Evolutionary conservation across 1,284 basidiomycete species (phyloP), one percentile per base, ranked within the genome.

Genomic region (Ceratobasidium sp.): DNA sequence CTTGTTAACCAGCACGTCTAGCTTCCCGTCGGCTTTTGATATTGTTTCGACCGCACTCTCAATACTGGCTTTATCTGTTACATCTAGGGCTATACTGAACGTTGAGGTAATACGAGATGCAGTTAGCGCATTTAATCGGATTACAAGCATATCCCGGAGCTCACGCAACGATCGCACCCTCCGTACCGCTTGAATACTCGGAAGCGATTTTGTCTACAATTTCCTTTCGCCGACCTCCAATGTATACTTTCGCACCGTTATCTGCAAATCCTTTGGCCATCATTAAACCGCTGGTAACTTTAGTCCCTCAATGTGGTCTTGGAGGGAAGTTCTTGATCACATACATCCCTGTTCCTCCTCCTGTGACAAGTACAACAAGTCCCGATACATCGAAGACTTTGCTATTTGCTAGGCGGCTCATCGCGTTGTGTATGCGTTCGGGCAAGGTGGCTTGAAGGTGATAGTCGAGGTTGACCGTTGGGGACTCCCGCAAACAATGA

Each of bases 1-100:
- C 93, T 95, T 94, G 85, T 94, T 94, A 59, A 95, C 90, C 1
- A 95, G 88, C 62, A 95, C 88, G 81, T 95, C 92, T 38, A 95
- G 83, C 81, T 88, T 92, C 33, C 93, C 92, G 74, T 95, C 92
- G 57, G 84, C 77, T 79, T 86, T 87, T 59, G 87, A 84, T 61
- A 92, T 88, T 17, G 86, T 77, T 67, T 88, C 87, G 80, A 89
- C 89, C 1, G 87, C 89, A 12, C 84, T 85, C 59, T 85, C 80
- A 77, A 95, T 94, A 78, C 92, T 92, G 42, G 88, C 86, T 81
- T 92, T 92, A 82, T 89, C 85, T 0, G 92, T 93, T 17, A 90
- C 89, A 82, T 95, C 94, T 88, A 94, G 90, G 77, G 86, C 84
- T 46, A 94, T 79, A 40, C 93, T 94, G 67, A 23, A 75, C 46